These are phyloP conservation scores for Rutstroemia sp. DNA, from an alignment of 2,329 filamentous ascomycete genomes.

Conservation along the genomic window DNA sequence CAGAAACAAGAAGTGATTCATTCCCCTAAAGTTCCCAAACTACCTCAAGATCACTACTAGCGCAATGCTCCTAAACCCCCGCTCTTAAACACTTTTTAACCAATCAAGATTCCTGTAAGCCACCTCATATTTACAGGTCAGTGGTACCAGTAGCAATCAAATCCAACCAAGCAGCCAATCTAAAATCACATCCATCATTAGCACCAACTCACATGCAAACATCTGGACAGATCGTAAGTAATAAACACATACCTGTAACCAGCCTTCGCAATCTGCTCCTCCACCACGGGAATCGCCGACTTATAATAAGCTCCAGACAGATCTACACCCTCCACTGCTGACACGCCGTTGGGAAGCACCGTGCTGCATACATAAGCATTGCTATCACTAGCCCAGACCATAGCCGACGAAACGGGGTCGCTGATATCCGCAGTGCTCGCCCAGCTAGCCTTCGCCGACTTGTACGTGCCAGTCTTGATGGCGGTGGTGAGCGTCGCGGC, in stretches of 20 bases:
- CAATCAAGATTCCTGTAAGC: not conserved
- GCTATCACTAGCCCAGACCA: constrained; percentile 57
- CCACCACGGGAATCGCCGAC: constrained; percentile 52
- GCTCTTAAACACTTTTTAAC: not conserved
- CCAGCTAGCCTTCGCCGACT: constrained; percentile 15
- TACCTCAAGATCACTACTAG: too few relatives aligned
- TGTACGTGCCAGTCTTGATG: constrained; percentile 51
- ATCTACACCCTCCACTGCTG: constrained; percentile 48
- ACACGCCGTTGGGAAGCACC: constrained; percentile 56
- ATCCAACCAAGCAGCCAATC: constrained; percentile 60
- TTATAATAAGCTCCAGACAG: constrained; percentile 54
- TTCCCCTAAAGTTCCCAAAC: too few relatives aligned
- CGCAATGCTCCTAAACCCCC: too few relatives aligned
- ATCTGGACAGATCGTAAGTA: not conserved
- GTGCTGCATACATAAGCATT: constrained; percentile 53
- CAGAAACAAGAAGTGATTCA: too few relatives aligned
- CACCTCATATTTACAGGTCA: not conserved
- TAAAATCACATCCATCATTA: constrained; percentile 1
- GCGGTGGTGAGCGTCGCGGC: constrained; percentile 46
- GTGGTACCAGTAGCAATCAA: constrained; percentile 38
- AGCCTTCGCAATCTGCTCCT: constrained; percentile 58
- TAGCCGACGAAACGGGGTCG: constrained; percentile 30
- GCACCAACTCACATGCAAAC: not conserved
- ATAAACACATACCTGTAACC: constrained; percentile 44
- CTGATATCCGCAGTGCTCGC: constrained; percentile 13